Evolutionary conservation across 2,329 filamentous ascomycete genomes (phyloP).

Genomic region (Verticillium isaacii): DNA sequence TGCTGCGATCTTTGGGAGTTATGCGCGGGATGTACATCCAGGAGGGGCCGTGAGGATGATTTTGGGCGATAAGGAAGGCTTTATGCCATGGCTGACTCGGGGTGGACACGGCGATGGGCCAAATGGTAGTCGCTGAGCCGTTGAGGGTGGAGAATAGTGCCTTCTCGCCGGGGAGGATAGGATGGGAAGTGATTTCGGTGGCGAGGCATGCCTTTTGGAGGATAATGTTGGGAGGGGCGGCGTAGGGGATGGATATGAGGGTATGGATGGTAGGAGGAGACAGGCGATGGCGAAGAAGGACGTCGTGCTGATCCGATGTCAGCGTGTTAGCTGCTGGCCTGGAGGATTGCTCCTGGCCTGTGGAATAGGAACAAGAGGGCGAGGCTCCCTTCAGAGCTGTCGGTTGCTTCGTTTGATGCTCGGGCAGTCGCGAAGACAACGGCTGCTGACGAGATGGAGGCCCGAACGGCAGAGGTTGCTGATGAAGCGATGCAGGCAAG

Average conservation of each 20-base stretch:
- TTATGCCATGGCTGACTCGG: conserved; percentile 62
- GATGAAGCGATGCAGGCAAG: neutral
- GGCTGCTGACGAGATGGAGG: neutral
- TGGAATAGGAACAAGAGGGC: neutral
- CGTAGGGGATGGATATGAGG: conserved; percentile 8
- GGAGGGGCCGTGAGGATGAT: conserved; percentile 55
- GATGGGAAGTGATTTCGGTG: conserved; percentile 30
- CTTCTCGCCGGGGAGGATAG: conserved; percentile 27
- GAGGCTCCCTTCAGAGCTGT: neutral
- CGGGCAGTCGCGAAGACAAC: neutral
- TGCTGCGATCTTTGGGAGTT: conserved; percentile 22
- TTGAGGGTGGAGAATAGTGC: conserved; percentile 33
- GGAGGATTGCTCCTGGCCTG: neutral
- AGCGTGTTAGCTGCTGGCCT: neutral
- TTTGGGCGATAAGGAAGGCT: conserved; percentile 69
- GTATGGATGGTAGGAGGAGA: conserved; percentile 8
- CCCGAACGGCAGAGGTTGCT: neutral
- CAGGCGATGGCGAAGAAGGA: conserved; percentile 10
- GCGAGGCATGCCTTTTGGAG: conserved; percentile 32
- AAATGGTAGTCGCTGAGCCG: conserved; percentile 30
- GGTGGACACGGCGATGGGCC: conserved; percentile 34
- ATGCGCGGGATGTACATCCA: conserved; percentile 44
- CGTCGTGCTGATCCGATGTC: conserved; percentile 5
- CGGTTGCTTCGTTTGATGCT: neutral
- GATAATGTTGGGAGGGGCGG: conserved; percentile 18